Percentiles rank a stretch among this genome's conserved stretches.
These are phyloP conservation scores for Arachis hypogaea DNA, from an alignment of 306 rosid species.

Conservation along the genomic window DNA sequence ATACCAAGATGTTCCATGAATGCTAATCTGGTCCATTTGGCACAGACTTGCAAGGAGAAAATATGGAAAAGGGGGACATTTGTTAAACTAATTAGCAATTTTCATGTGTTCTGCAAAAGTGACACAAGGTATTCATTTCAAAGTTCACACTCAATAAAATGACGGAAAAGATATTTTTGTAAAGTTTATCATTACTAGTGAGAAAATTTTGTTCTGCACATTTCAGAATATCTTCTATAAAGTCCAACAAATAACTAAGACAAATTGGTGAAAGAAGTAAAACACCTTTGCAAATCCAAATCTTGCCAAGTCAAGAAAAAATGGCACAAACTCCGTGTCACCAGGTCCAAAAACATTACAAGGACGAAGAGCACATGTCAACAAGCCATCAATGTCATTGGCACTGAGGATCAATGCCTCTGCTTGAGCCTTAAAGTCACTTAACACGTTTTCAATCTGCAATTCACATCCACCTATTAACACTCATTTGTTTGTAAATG, in stretches of 20 bases:
- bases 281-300: conserved; percentile 75
- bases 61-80: background rate
- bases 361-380: conserved; percentile 91
- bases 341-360: conserved; percentile 89
- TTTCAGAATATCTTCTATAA: conserved; percentile 17
- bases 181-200: conserved; percentile 8
- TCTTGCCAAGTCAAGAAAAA: conserved; percentile 60
- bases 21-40: background rate
- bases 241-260: conserved; percentile 8
- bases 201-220: background rate
- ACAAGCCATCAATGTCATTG: conserved; percentile 77
- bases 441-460: conserved; percentile 64
- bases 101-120: conserved; percentile 12
- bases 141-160: background rate
- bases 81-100: background rate
- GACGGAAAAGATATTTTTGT: conserved; percentile 14
- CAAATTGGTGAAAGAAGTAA: conserved; percentile 23
- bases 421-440: conserved; percentile 88
- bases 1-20: conserved; percentile 29
- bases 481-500: conserved; percentile 32
- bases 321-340: conserved; percentile 63
- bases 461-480: conserved; percentile 39
- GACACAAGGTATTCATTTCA: background rate
- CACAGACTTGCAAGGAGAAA: conserved; percentile 7
- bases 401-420: conserved; percentile 74